These are phyloP conservation scores for Metschnikowia gelsemii DNA, from an alignment of 805 yeast genomes.

Conservation along the genomic window DNA sequence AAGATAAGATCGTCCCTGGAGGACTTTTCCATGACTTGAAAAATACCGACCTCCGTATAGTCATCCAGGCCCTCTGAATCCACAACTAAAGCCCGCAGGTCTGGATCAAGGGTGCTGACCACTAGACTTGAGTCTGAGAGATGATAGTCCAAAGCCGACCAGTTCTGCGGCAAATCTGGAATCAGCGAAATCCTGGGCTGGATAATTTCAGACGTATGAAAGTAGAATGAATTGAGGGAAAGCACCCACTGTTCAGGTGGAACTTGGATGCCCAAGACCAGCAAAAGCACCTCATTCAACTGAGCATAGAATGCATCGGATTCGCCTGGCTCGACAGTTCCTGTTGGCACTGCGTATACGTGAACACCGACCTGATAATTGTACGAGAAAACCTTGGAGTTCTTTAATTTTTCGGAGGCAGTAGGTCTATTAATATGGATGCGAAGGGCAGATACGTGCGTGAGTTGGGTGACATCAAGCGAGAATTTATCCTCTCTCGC, in stretches of 20 bases:
- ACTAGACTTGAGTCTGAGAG: slow-evolving; percentile 4
- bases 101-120: slow-evolving; percentile 8
- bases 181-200: background rate
- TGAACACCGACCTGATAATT: slow-evolving; percentile 28
- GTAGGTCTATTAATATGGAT: slow-evolving; percentile 14
- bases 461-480: background rate
- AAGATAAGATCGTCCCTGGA: slow-evolving; percentile 35
- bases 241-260: slow-evolving; percentile 26
- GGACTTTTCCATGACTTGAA: slow-evolving; percentile 30
- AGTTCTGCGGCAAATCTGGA: slow-evolving; percentile 2
- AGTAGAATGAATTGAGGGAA: slow-evolving; percentile 31
- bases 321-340: slow-evolving; percentile 11
- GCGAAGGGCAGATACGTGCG: slow-evolving; percentile 15
- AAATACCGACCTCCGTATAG: slow-evolving; percentile 40
- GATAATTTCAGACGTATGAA: slow-evolving; percentile 16
- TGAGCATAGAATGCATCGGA: slow-evolving; percentile 26
- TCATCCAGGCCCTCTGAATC: slow-evolving; percentile 1
- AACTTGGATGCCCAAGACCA: slow-evolving; percentile 21
- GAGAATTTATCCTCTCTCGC: slow-evolving; percentile 17
- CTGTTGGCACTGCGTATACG: slow-evolving; percentile 32
- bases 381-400: slow-evolving; percentile 25
- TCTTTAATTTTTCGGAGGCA: background rate
- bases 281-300: slow-evolving; percentile 7
- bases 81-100: slow-evolving; percentile 1
- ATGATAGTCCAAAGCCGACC: slow-evolving; percentile 17